Conservation (phyloP, 331 rosid genomes). For the Spiraea crenata region DNA sequence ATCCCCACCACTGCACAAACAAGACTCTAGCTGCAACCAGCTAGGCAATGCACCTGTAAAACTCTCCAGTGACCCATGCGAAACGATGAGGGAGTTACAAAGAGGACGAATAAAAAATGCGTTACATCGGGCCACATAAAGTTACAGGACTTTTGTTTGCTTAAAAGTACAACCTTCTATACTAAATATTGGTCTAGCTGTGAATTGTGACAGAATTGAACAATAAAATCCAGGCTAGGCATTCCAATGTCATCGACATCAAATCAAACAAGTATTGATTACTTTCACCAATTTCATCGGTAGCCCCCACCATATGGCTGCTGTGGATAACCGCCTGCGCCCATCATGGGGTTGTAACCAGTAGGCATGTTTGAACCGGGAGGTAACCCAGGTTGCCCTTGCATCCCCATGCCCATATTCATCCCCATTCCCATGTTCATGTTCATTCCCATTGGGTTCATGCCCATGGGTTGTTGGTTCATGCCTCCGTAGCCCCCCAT, state of each 20-base stretch:
- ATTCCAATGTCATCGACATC: constrained; percentile 27
- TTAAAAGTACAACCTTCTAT: constrained; percentile 40
- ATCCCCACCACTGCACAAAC: not conserved
- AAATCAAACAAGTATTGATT: constrained; percentile 12
- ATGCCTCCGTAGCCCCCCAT: constrained; percentile 37
- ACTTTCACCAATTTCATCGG: constrained; percentile 40
- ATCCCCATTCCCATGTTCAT: constrained; percentile 42
- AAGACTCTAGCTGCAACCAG: not conserved
- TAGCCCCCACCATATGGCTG: constrained; percentile 75
- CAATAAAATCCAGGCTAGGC: constrained; percentile 20
- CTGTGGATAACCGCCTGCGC: constrained; percentile 72
- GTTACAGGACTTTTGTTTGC: constrained; percentile 30
- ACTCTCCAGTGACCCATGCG: constrained; percentile 3
- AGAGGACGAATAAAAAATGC: constrained; percentile 35
- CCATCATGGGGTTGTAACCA: constrained; percentile 78
- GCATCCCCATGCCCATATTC: constrained; percentile 87
- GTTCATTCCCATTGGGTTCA: constrained; percentile 31
- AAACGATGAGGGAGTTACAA: not conserved
- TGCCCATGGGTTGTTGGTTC: constrained; percentile 46
- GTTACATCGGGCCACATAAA: constrained; percentile 45
- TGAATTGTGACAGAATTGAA: constrained; percentile 4
- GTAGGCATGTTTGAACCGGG: constrained; percentile 66
- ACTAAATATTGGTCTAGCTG: constrained; percentile 38
- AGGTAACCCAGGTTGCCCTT: constrained; percentile 55
- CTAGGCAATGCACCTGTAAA: not conserved